Evolutionary conservation across 2,329 filamentous ascomycete species (phyloP).

Genomic region (Talaromyces amestolkiae): DNA sequence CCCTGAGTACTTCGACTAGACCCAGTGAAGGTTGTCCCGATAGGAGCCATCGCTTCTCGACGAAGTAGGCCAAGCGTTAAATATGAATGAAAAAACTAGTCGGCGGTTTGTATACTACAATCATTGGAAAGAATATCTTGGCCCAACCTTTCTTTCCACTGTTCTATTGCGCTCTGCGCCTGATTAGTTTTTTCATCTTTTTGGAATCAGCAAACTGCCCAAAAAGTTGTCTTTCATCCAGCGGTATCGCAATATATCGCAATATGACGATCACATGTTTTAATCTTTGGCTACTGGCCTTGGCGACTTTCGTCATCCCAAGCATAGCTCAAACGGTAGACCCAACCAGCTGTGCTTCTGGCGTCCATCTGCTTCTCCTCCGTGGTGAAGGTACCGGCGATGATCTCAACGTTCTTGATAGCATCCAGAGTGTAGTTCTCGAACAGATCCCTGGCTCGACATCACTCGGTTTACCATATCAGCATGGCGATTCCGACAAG

Average conservation of each 20-base stretch:
- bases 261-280: neutral
- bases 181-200: too few relatives aligned
- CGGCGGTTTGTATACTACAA: neutral
- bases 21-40: neutral
- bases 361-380: conserved; percentile 26
- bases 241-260: too few relatives aligned
- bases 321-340: conserved; percentile 19
- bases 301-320: neutral
- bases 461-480: conserved; percentile 24
- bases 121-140: neutral
- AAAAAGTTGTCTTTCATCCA: neutral
- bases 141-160: neutral
- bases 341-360: conserved; percentile 22
- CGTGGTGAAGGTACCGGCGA: conserved; percentile 26
- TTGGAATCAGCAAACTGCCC: too few relatives aligned
- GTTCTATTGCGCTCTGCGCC: too few relatives aligned
- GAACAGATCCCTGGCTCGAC: conserved; percentile 26
- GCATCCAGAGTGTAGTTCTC: conserved; percentile 25
- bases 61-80: neutral
- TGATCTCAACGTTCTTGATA: conserved; percentile 26
- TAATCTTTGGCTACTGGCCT: neutral
- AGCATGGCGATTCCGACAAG: conserved; percentile 23
- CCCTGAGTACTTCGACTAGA: neutral
- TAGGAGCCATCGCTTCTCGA: neutral
- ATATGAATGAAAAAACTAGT: neutral